A percentile compares a stretch with the other conserved stretches of the same genome.
Evolutionary conservation across 2,329 filamentous ascomycete genomes (phyloP).

Genomic region (Nemania diffusa): DNA sequence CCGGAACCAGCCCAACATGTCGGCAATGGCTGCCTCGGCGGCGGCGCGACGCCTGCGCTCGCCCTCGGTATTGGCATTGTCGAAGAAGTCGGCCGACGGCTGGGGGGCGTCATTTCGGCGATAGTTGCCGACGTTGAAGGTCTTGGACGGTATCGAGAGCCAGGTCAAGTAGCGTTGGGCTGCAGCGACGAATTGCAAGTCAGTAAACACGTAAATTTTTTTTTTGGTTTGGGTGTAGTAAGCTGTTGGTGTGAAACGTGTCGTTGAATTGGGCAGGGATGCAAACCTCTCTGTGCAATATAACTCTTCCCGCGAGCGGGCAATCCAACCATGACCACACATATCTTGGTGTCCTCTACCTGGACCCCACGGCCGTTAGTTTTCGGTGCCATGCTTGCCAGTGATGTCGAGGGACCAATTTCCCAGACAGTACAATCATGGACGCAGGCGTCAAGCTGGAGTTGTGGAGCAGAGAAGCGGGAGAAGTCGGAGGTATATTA

Average conservation of each 20-base stretch:
- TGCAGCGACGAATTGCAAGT: slow-evolving; percentile 50
- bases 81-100: slow-evolving; percentile 94
- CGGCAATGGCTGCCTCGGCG: slow-evolving; percentile 88
- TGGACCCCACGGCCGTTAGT: slow-evolving; percentile 78
- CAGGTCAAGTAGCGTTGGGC: slow-evolving; percentile 94
- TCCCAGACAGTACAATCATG: slow-evolving; percentile 39
- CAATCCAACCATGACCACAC: slow-evolving; percentile 98
- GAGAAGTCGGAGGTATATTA: slow-evolving; percentile 18
- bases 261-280: slow-evolving; percentile 2
- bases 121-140: slow-evolving; percentile 98
- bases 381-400: slow-evolving; percentile 49
- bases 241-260: neutral
- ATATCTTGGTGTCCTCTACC: slow-evolving; percentile 96
- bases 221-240: neutral
- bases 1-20: slow-evolving; percentile 95
- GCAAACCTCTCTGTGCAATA: slow-evolving; percentile 92
- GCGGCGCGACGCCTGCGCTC: slow-evolving; percentile 88
- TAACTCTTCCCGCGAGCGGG: slow-evolving; percentile 96
- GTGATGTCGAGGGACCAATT: slow-evolving; percentile 35
- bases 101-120: slow-evolving; percentile 90
- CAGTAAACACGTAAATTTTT: slow-evolving; percentile 9
- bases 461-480: slow-evolving; percentile 11
- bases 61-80: slow-evolving; percentile 87
- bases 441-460: slow-evolving; percentile 31
- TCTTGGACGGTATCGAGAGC: slow-evolving; percentile 92